Percentiles rank a stretch among this genome's conserved stretches.
These are phyloP conservation scores for Rhizopus arrhizus DNA, from an alignment of 371 early-diverging fungal species.

Conservation along the genomic window DNA sequence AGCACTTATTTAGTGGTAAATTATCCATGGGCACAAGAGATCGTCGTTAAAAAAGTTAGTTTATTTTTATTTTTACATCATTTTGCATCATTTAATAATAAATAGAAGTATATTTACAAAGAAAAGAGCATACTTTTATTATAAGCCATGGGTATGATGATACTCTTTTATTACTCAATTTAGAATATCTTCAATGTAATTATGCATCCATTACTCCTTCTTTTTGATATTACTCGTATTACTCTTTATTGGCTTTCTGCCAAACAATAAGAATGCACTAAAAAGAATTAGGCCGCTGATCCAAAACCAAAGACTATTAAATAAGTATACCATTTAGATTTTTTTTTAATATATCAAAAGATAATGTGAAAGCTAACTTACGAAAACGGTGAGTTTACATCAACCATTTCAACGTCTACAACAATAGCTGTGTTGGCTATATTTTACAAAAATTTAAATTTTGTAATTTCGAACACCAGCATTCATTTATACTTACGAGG, in stretches of 20 bases:
- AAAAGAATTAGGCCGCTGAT: slow-evolving; percentile 6
- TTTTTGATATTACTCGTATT: no score
- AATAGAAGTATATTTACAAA: not conserved
- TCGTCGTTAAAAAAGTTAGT: slow-evolving; percentile 65
- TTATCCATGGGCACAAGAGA: slow-evolving; percentile 80
- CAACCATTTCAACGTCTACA: slow-evolving; percentile 41
- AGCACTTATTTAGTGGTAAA: slow-evolving; percentile 97
- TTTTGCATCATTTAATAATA: slow-evolving; percentile 2
- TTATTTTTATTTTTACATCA: slow-evolving; percentile 6
- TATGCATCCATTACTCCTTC: no score
- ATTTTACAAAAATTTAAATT: not conserved
- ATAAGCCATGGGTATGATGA: no score
- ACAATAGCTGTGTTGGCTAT: slow-evolving; percentile 40
- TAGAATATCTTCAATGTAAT: no score
- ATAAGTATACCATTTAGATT: not conserved
- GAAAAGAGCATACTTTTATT: no score
- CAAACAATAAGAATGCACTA: slow-evolving; percentile 11
- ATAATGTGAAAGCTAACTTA: slow-evolving; percentile 14
- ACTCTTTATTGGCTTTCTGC: not conserved
- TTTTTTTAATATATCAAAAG: not conserved
- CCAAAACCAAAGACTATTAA: slow-evolving; percentile 48
- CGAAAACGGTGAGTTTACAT: slow-evolving; percentile 35
- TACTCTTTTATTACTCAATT: no score
- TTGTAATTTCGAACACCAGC: not conserved
- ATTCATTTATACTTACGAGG: slow-evolving; percentile 26